Conservation (phyloP, 2,329 filamentous ascomycete species). For the Fusarium mangiferae region DNA sequence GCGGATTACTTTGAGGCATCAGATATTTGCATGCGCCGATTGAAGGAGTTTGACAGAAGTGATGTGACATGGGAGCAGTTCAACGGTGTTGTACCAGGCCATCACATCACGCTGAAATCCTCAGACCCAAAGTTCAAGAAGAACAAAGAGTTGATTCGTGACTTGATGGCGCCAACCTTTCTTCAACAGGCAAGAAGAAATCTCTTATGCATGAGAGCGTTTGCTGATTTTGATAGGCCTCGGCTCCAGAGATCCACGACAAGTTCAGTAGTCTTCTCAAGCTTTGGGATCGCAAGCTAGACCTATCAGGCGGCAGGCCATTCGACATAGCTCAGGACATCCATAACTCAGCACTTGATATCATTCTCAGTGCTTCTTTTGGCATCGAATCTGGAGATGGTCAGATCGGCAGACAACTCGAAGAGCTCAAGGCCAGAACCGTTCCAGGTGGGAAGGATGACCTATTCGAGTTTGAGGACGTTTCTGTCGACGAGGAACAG, state of each 20-base stretch:
- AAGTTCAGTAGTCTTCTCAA: slow-evolving; percentile 45
- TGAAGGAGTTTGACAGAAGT: slow-evolving; percentile 30
- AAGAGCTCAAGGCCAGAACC: slow-evolving; percentile 5
- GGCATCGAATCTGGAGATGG: slow-evolving; percentile 27
- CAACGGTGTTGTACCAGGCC: not conserved
- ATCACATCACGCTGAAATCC: slow-evolving; percentile 21
- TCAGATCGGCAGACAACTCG: slow-evolving; percentile 4
- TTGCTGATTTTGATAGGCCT: slow-evolving; percentile 32
- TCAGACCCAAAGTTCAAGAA: slow-evolving; percentile 28
- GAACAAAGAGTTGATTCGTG: slow-evolving; percentile 34
- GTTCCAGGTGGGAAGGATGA: slow-evolving; percentile 5
- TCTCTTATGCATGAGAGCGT: rapidly evolving
- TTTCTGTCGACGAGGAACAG: slow-evolving; percentile 14
- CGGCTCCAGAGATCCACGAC: slow-evolving; percentile 46
- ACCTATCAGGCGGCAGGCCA: slow-evolving; percentile 39
- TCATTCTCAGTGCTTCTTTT: slow-evolving; percentile 47
- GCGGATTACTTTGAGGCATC: slow-evolving; percentile 29
- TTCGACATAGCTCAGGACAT: slow-evolving; percentile 48
- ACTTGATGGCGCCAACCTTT: slow-evolving; percentile 30
- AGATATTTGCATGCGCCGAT: slow-evolving; percentile 26
- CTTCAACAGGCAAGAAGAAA: slow-evolving; percentile 10
- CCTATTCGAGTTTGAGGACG: slow-evolving; percentile 15
- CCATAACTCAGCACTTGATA: slow-evolving; percentile 45
- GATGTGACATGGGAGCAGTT: slow-evolving; percentile 1
- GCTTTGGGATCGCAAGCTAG: slow-evolving; percentile 47